Percentiles rank a stretch among this genome's conserved stretches.
phyloP scores from a whole-genome alignment of 192 early-diverging fungal species.

The Backusella psychrophila region DNA sequence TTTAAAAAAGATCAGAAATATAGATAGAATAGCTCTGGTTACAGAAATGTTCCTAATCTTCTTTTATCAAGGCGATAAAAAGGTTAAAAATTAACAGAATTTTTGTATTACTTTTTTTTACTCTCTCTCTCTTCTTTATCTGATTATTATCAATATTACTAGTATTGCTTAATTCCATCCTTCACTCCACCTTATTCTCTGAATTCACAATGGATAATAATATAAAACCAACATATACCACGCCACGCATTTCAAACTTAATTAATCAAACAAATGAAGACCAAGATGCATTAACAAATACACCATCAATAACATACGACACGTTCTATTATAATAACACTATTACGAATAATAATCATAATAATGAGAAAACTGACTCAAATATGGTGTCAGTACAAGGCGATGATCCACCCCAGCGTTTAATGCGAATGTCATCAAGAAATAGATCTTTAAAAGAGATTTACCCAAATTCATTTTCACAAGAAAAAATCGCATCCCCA shows the following conservation, averaged over 20 bases:
- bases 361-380: background rate
- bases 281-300: background rate
- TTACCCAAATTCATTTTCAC: background rate
- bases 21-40: background rate
- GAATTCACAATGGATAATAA: background rate
- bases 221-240: background rate
- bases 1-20: background rate
- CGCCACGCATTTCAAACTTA: background rate
- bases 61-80: background rate
- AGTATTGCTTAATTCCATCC: background rate
- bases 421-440: slow-evolving; percentile 1
- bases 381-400: slow-evolving; percentile 7
- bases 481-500: background rate
- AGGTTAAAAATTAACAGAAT: background rate
- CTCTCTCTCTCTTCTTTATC: background rate
- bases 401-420: slow-evolving; percentile 11
- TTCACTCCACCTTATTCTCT: background rate
- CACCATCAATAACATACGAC: background rate
- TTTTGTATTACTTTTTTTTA: background rate
- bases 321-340: background rate
- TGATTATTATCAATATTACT: background rate
- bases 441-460: background rate
- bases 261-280: background rate
- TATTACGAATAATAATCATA: background rate
- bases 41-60: background rate